phyloP scores from a whole-genome alignment of 805 yeast genomes.

The Hemisphaericaspora nanyangensis region DNA sequence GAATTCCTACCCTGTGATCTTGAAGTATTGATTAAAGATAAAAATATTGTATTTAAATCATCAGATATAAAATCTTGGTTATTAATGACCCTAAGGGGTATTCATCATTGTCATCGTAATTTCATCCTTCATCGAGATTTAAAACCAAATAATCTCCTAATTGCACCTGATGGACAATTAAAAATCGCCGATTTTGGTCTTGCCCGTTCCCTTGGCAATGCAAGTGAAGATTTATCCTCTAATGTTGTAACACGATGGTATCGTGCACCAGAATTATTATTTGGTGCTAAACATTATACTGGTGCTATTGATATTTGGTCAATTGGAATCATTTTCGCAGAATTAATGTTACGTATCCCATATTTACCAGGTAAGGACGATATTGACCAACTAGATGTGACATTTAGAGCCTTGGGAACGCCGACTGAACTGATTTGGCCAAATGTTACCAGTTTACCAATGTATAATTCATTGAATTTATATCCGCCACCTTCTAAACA shows the following conservation, averaged over 20 bases:
- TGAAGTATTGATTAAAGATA: conserved; percentile 84
- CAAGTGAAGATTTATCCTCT: conserved; percentile 74
- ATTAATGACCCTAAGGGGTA: conserved; percentile 89
- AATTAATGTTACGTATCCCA: conserved; percentile 90
- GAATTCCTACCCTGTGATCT: conserved; percentile 87
- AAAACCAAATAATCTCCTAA: conserved; percentile 84
- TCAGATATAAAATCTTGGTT: conserved; percentile 93
- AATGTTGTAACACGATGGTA: conserved; percentile 98
- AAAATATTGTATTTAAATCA: conserved; percentile 67
- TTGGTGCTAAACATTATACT: conserved; percentile 44
- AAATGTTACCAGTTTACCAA: conserved; percentile 73
- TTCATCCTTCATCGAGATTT: conserved; percentile 88
- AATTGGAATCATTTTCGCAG: conserved; percentile 76
- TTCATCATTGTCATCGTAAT: conserved; percentile 93
- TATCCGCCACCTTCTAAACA: conserved; percentile 82
- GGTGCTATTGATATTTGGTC: conserved; percentile 45
- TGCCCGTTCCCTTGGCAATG: conserved; percentile 77
- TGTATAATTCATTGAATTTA: conserved; percentile 65
- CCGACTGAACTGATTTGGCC: conserved; percentile 95
- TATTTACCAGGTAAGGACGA: conserved; percentile 93
- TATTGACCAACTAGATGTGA: conserved; percentile 84
- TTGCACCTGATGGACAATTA: conserved; percentile 83
- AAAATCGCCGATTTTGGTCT: conserved; percentile 97
- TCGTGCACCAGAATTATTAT: conserved; percentile 64
- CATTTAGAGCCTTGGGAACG: conserved; percentile 92